phyloP scores from a whole-genome alignment of 495 filamentous ascomycete species.

The Aspergillus hancockii region DNA sequence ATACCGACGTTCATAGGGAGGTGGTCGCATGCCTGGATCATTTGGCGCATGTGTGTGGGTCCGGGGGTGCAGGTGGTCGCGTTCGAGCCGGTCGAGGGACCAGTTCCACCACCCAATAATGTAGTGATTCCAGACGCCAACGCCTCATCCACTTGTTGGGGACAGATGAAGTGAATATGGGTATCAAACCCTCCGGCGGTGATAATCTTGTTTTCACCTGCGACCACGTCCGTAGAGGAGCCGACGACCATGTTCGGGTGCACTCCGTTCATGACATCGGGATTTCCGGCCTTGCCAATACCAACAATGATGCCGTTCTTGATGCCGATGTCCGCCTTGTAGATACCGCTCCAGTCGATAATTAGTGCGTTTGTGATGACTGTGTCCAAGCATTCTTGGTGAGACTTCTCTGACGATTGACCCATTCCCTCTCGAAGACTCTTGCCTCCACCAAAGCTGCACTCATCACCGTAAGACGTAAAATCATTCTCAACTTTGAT shows the following conservation, averaged over 20 bases:
- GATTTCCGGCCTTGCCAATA: constrained; percentile 96
- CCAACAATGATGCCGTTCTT: constrained; percentile 85
- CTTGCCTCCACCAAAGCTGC: constrained; percentile 94
- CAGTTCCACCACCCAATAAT: constrained; percentile 89
- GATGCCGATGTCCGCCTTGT: constrained; percentile 96
- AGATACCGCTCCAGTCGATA: constrained; percentile 90
- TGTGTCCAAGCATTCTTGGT: constrained; percentile 75
- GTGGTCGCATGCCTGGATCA: constrained; percentile 86
- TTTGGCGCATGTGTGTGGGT: constrained; percentile 79
- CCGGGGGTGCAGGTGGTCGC: constrained; percentile 96
- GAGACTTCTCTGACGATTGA: constrained; percentile 74
- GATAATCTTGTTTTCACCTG: constrained; percentile 88
- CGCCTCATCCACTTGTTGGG: constrained; percentile 87
- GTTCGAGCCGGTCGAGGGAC: constrained; percentile 92
- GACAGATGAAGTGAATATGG: constrained; percentile 96
- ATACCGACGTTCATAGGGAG: constrained; percentile 93
- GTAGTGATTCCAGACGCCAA: constrained; percentile 89
- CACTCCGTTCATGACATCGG: constrained; percentile 93
- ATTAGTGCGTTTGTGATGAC: constrained; percentile 92
- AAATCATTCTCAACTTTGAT: constrained; percentile 87
- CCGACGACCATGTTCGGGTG: constrained; percentile 79
- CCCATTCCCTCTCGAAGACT: constrained; percentile 96
- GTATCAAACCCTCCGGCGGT: constrained; percentile 91
- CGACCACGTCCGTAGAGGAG: constrained; percentile 92
- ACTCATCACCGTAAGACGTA: constrained; percentile 89